A percentile compares a stretch with the other conserved stretches of the same genome.
Evolutionary conservation across 164 flowering plant species (phyloP).

Genomic region (Santalum album): DNA sequence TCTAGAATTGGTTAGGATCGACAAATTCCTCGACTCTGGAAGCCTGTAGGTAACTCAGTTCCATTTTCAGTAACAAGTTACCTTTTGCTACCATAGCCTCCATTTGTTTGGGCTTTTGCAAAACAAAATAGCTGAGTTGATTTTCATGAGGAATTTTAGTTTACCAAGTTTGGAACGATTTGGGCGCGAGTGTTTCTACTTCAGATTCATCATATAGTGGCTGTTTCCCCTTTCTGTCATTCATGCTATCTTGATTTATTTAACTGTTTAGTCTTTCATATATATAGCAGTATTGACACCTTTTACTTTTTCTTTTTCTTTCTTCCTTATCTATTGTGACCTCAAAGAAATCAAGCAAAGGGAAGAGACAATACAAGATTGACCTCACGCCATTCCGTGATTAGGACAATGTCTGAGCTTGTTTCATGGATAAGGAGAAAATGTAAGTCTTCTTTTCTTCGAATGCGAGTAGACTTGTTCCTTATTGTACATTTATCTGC

Average conservation of each 20-base stretch:
- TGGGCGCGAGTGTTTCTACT: not conserved
- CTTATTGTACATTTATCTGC: too few relatives aligned
- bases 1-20: too few relatives aligned
- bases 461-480: too few relatives aligned
- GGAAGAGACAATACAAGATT: slow-evolving; percentile 45
- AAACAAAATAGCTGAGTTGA: not conserved
- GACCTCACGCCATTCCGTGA: slow-evolving; percentile 63
- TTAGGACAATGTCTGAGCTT: slow-evolving; percentile 10
- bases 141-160: not conserved
- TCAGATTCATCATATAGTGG: not conserved
- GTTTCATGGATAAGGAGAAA: slow-evolving; percentile 10
- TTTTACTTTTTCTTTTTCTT: not conserved
- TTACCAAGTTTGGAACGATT: not conserved
- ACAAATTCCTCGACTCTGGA: not conserved
- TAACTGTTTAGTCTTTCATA: not conserved
- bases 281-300: not conserved
- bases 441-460: too few relatives aligned
- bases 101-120: too few relatives aligned
- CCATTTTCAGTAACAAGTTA: not conserved
- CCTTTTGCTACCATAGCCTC: not conserved
- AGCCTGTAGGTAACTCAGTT: not conserved
- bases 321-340: not conserved
- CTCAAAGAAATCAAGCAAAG: slow-evolving; percentile 58
- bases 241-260: not conserved
- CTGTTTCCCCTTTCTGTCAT: not conserved